Base-by-base conservation (phyloP, 176 grass and related monocot genomes). In the Dactylis glomerata region DNA sequence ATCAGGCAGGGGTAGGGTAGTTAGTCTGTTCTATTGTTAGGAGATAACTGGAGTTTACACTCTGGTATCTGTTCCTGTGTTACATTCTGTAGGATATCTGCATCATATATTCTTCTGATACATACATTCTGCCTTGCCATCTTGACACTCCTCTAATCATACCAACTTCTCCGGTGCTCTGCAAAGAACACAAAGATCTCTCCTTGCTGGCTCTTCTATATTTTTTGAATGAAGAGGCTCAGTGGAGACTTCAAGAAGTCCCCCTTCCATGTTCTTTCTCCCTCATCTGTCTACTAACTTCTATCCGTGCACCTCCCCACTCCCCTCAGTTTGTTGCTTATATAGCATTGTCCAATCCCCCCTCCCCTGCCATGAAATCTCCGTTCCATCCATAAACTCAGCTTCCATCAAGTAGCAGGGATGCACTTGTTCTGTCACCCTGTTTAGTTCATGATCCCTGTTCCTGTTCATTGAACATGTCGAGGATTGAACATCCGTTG, bases 211-310 rank as follows among this genome's bases (percentile, higher is more conserved):
- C 90, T 92, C 92, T 97, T 92, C 90, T 84, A 86, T 73, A 82
- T 94, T 86, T 93, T 97, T 97, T 91, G 68, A 90, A 86, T 83
- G 93, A 91, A 90, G 87, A 86, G 67, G 83, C 82, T 64, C 80
- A 77, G 70, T 86, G 56, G 50, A 19, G 79, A 66, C 84, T 69
- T 82, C 69, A 88, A 77, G 72, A 69, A 69, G 19, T 23, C 45
- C 85, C 27, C 42, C 49, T 78, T n/a, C 17, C 19, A 38, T 38
- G 34, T 46, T 70, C 58, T 76, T 57, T 69, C 23, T 66, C 32
- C 12, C 38, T 34, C 41, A 63, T 75, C 2, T 41, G 3, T 78
- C 22, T 57, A 63, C 83, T 86, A 82, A 90, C 70, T 50, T 83
- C 77, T 16, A 27, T 77, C 51, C 52, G 3, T 41, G 6, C 52